Evolutionary conservation across 2,329 filamentous ascomycete genomes (phyloP), one percentile per base, ranked within the genome.

Genomic region (Plenodomus tracheiphilus): DNA sequence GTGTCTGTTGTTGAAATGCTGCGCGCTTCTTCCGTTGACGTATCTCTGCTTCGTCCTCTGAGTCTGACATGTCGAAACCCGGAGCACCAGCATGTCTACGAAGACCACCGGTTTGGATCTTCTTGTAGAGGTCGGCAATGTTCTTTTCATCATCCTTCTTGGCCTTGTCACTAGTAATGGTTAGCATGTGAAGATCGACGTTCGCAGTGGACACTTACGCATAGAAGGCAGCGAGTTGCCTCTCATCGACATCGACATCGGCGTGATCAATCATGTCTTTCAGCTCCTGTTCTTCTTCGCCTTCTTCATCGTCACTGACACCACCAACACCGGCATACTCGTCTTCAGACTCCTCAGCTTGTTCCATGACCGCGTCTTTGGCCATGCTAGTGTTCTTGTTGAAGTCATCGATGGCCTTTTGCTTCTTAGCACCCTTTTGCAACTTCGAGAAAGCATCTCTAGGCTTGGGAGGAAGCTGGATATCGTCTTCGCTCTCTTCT

Each of bases 301-400:
- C 87, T 38, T 85, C 86, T 56, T 93, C 90, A 59, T 97, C 93
- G 51, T 93, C 92, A 71, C 92, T 93, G 10, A 79, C 87, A 54
- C 94, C 94, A 59, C 94, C 94, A 9, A 99, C 79, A 4, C 94
- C 94, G 34, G 92, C 93, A 70, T 97, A 99, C 72, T 99, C 94
- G 69, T 99, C 94, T 68, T 99, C 95, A 0, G 94, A 99, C 74
- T 99, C 94, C 63, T 96, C 90, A 52, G 94, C 93, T 68, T 96
- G 91, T 59, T 97, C 94, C 58, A 97, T 84, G 32, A 99, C 81
- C 81, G 96, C 62, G 19, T 87, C 86, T 64, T 86, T 91, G 0
- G 92, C 93, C 67, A 89, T 86, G 75, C 90, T 95, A 70, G 88
- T 92, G 73, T 91, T 92, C 72, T 87, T 89, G 74, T 96, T 83